Evolutionary conservation across 345 rosid genomes (phyloP).

Genomic region (Acer yangbiense): DNA sequence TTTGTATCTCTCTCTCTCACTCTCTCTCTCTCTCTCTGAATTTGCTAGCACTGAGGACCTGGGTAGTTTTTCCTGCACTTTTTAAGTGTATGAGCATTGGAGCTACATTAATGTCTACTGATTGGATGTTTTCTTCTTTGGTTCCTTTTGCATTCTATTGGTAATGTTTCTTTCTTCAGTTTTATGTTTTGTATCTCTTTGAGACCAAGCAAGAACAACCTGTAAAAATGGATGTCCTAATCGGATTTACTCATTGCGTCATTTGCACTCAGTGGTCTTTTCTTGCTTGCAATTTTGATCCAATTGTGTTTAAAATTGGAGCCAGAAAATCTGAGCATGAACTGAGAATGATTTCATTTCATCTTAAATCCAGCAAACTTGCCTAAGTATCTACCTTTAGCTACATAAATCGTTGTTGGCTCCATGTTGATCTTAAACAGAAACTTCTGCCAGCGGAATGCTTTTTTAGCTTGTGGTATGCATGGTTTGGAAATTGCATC

Average conservation of each 20-base stretch:
- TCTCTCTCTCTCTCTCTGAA: neutral
- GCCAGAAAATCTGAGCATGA: neutral
- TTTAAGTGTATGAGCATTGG: neutral
- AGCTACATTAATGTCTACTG: neutral
- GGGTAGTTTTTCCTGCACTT: neutral
- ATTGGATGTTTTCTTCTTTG: neutral
- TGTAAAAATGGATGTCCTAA: neutral
- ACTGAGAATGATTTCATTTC: neutral
- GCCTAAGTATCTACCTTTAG: neutral
- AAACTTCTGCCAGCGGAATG: no score
- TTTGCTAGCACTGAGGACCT: neutral
- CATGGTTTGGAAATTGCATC: neutral
- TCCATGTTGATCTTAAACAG: no score
- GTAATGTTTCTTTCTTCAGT: neutral
- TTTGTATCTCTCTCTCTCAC: conserved; percentile 6
- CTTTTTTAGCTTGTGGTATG: neutral
- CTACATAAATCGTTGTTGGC: neutral
- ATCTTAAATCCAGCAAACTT: neutral
- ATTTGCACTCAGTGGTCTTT: neutral
- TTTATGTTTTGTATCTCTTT: neutral
- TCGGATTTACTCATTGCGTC: neutral
- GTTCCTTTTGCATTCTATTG: neutral
- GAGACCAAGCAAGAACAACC: neutral
- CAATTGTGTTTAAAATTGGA: neutral
- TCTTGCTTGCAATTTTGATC: neutral